These are phyloP conservation scores for Termitomyces sp. DNA, from an alignment of 768 basidiomycete species.

Conservation along the genomic window DNA sequence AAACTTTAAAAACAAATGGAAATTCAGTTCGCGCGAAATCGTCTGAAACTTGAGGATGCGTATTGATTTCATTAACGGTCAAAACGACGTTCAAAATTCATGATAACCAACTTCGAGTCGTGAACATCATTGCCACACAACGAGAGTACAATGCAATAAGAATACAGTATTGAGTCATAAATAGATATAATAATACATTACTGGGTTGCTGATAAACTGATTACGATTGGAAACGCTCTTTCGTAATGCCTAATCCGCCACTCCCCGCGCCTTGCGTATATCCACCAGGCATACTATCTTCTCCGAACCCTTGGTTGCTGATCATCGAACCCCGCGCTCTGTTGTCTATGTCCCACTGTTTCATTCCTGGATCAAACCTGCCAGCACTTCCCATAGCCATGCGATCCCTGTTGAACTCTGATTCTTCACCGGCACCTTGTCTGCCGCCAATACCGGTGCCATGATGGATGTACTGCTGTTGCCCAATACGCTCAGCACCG, in stretches of 20 bases:
- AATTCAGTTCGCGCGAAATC: not conserved
- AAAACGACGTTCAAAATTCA: not conserved
- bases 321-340: not conserved
- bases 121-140: not conserved
- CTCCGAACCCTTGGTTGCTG: not conserved
- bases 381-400: not conserved
- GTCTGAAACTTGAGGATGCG: too few species aligned
- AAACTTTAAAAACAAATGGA: not conserved
- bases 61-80: too few species aligned
- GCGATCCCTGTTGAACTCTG: conserved; percentile 1
- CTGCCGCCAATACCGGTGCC: conserved; percentile 4
- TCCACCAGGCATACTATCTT: conserved; percentile 7
- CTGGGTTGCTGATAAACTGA: not conserved
- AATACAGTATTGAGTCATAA: not conserved
- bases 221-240: not conserved
- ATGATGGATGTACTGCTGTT: not conserved
- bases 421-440: not conserved
- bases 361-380: not conserved
- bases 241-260: not conserved
- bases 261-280: not conserved
- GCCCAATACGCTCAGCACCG: not conserved
- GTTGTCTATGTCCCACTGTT: not conserved
- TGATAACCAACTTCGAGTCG: not conserved
- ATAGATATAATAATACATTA: not conserved
- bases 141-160: not conserved